Percentiles rank a stretch among this genome's conserved stretches.
These are phyloP conservation scores for Lophiotrema nucula DNA, from an alignment of 495 filamentous ascomycete genomes.

Conservation along the genomic window DNA sequence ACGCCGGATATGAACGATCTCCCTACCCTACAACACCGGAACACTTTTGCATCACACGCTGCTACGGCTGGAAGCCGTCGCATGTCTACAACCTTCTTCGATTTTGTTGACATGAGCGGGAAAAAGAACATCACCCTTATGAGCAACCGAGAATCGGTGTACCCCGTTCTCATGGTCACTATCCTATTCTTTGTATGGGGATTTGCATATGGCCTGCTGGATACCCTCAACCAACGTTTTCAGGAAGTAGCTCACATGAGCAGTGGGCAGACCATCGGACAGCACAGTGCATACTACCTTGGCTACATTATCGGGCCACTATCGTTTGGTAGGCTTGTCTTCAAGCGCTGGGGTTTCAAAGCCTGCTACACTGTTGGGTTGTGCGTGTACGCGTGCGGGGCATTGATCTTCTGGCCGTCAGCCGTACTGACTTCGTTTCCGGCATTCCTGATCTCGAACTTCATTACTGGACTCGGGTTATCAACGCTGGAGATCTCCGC, in stretches of 20 bases:
- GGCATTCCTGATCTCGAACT: slow-evolving; percentile 65
- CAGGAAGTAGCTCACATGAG: slow-evolving; percentile 41
- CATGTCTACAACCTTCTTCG: slow-evolving; percentile 59
- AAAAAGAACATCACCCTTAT: slow-evolving; percentile 67
- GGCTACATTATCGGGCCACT: slow-evolving; percentile 62
- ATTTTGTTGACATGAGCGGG: slow-evolving; percentile 78
- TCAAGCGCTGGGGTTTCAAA: slow-evolving; percentile 67
- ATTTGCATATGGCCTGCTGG: slow-evolving; percentile 46
- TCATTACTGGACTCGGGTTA: slow-evolving; percentile 64
- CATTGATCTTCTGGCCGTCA: slow-evolving; percentile 71
- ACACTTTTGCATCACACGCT: slow-evolving; percentile 36
- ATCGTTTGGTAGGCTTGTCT: slow-evolving; percentile 55
- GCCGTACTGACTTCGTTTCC: slow-evolving; percentile 65
- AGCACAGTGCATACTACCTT: slow-evolving; percentile 65
- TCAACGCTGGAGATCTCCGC: slow-evolving; percentile 63
- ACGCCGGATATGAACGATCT: slow-evolving; percentile 49
- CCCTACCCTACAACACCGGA: slow-evolving; percentile 20
- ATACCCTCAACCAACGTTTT: slow-evolving; percentile 43
- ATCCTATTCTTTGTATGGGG: slow-evolving; percentile 49
- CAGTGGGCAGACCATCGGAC: slow-evolving; percentile 49
- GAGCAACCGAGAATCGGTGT: slow-evolving; percentile 41
- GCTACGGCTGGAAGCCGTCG: slow-evolving; percentile 33
- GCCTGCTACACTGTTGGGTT: slow-evolving; percentile 64
- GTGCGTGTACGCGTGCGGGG: slow-evolving; percentile 61
- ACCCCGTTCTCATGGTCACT: slow-evolving; percentile 44